These are phyloP conservation scores for Microsporum ferrugineum DNA, from an alignment of 2,329 filamentous ascomycete species.

Conservation along the genomic window DNA sequence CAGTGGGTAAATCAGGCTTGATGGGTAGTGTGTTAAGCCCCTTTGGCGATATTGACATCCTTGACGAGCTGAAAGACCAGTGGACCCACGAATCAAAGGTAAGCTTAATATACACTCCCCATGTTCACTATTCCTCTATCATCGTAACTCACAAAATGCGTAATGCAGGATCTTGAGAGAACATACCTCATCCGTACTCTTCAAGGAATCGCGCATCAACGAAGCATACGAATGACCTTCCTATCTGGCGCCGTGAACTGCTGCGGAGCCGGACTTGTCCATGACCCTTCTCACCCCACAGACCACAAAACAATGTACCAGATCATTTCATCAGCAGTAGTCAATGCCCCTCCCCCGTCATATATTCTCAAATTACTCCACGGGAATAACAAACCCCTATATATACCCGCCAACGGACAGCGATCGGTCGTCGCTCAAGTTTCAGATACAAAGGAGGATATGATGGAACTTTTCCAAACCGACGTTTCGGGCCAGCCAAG, in stretches of 20 bases:
- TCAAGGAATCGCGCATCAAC: conserved; percentile 89
- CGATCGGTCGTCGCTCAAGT: conserved; percentile 52
- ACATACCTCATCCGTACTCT: conserved; percentile 94
- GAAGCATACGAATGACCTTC: conserved; percentile 93
- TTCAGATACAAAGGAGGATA: conserved; percentile 95
- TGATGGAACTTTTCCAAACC: conserved; percentile 99
- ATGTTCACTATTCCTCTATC: neutral
- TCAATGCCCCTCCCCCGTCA: conserved; percentile 71
- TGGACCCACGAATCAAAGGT: conserved; percentile 97
- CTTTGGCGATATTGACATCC: conserved; percentile 88
- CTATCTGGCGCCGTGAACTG: conserved; percentile 81
- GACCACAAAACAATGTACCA: conserved; percentile 99
- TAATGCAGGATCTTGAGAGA: conserved; percentile 65
- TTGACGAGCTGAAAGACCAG: conserved; percentile 88
- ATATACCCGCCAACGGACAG: conserved; percentile 80
- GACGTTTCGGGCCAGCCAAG: conserved; percentile 75
- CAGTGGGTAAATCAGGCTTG: conserved; percentile 84
- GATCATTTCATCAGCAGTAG: conserved; percentile 82
- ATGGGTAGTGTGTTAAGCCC: conserved; percentile 95
- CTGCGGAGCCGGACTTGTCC: conserved; percentile 82
- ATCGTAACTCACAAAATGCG: conserved; percentile 4
- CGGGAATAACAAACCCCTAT: conserved; percentile 74
- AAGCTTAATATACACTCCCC: conserved; percentile 13
- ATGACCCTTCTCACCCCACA: conserved; percentile 79
- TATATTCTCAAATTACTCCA: conserved; percentile 94